A percentile compares a stretch with the other conserved stretches of the same genome.
Conservation (phyloP, 2,329 filamentous ascomycete genomes). For the Exophiala alcalophila region DNA sequence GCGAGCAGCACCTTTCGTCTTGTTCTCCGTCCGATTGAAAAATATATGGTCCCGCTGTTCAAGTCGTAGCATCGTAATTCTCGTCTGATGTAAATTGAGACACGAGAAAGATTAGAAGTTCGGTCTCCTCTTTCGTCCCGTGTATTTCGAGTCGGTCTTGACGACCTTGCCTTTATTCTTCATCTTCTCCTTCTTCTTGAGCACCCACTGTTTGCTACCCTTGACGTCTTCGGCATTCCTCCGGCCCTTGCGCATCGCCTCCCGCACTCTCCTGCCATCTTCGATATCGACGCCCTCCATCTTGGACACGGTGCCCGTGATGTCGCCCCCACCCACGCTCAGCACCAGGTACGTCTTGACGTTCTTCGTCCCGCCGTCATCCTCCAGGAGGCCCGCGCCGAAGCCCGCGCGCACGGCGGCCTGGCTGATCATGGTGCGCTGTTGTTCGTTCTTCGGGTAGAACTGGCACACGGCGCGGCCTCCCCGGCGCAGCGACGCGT, state of each 20-base stretch:
- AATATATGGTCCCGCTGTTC: no score
- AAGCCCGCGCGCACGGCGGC: slow-evolving; percentile 94
- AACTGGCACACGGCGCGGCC: slow-evolving; percentile 94
- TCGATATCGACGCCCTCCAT: slow-evolving; percentile 85
- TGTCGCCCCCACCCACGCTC: slow-evolving; percentile 83
- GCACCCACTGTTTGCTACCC: slow-evolving; percentile 51
- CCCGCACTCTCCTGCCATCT: slow-evolving; percentile 58
- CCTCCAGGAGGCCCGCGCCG: slow-evolving; percentile 88
- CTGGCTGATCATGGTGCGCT: slow-evolving; percentile 85
- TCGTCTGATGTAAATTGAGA: no score
- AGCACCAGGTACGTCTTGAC: slow-evolving; percentile 94
- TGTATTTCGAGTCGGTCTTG: slow-evolving; percentile 89
- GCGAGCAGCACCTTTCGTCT: no score
- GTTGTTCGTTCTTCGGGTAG: slow-evolving; percentile 92
- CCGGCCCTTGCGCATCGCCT: slow-evolving; percentile 43
- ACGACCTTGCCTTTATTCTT: slow-evolving; percentile 92
- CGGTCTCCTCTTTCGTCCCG: slow-evolving; percentile 77
- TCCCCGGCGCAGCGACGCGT: slow-evolving; percentile 76
- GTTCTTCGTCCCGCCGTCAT: slow-evolving; percentile 95
- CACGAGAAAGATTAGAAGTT: slow-evolving; percentile 72
- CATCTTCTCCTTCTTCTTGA: slow-evolving; percentile 80
- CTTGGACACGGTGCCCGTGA: slow-evolving; percentile 82
- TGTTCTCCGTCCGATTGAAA: no score
- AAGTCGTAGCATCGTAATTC: no score
- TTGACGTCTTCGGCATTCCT: slow-evolving; percentile 51